These are phyloP conservation scores for Fragaria iinumae DNA, from an alignment of 306 rosid species.

Conservation along the genomic window DNA sequence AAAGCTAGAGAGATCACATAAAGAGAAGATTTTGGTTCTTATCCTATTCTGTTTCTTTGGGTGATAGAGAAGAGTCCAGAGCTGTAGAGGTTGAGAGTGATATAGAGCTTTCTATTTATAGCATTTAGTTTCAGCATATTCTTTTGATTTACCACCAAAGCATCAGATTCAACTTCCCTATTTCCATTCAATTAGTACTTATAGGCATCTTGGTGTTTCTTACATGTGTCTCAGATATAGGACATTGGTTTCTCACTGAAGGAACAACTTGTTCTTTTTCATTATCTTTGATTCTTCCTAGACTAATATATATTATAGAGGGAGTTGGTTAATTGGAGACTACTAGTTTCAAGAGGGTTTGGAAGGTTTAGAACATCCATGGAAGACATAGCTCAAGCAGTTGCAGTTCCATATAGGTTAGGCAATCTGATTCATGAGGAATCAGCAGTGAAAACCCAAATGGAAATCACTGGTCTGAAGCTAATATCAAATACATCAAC, in stretches of 20 bases:
- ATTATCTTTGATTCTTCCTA: background rate
- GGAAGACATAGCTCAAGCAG: slow-evolving; percentile 61
- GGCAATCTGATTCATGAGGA: slow-evolving; percentile 62
- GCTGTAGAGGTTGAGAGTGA: slow-evolving; percentile 24
- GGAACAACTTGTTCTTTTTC: background rate
- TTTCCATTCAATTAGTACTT: slow-evolving; percentile 18
- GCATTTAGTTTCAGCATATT: slow-evolving; percentile 21
- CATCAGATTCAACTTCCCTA: slow-evolving; percentile 23
- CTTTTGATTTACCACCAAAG: slow-evolving; percentile 15
- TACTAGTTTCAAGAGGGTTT: slow-evolving; percentile 24
- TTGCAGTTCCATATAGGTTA: slow-evolving; percentile 64
- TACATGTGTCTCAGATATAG: slow-evolving; percentile 22
- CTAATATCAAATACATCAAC: slow-evolving; percentile 60
- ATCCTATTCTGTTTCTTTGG: slow-evolving; percentile 17
- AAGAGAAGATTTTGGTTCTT: slow-evolving; percentile 32
- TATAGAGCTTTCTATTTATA: slow-evolving; percentile 28
- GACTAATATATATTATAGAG: slow-evolving; percentile 32
- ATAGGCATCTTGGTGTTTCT: slow-evolving; percentile 32
- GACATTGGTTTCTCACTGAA: background rate
- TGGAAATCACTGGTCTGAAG: slow-evolving; percentile 62
- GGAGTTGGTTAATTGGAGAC: slow-evolving; percentile 16
- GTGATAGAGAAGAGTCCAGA: slow-evolving; percentile 23
- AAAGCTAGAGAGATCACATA: slow-evolving; percentile 23
- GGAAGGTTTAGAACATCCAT: slow-evolving; percentile 35
- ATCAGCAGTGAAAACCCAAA: slow-evolving; percentile 50